Evolutionary conservation across 192 early-diverging fungal genomes (phyloP).

Genomic region (Mortierella hygrophila): DNA sequence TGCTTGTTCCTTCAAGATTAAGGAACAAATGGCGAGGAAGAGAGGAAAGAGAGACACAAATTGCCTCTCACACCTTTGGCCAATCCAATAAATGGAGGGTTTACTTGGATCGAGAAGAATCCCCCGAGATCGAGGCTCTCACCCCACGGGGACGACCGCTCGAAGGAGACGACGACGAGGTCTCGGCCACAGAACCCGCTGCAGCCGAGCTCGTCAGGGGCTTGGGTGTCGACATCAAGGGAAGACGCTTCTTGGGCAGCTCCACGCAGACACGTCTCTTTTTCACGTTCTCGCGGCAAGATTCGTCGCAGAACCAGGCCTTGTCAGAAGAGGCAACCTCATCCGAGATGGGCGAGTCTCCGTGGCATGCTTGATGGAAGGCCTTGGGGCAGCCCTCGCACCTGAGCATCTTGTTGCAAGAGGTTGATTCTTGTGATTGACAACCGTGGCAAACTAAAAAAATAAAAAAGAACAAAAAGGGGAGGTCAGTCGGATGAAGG

Average conservation of each 20-base stretch:
- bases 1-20: not conserved
- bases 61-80: not conserved
- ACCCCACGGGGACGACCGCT: conserved; percentile 29
- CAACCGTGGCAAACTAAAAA: conserved; percentile 75
- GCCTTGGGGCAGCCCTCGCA: conserved; percentile 90
- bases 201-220: conserved; percentile 18
- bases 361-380: conserved; percentile 81
- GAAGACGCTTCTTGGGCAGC: conserved; percentile 70
- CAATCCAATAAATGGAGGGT: not conserved
- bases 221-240: conserved; percentile 73
- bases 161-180: not conserved
- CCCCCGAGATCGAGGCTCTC: conserved; percentile 42
- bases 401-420: conserved; percentile 74
- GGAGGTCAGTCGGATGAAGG: not conserved
- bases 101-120: conserved; percentile 36
- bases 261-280: conserved; percentile 72
- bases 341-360: conserved; percentile 54
- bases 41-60: conserved; percentile 15
- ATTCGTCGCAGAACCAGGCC: conserved; percentile 73
- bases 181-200: conserved; percentile 45
- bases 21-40: not conserved
- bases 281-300: conserved; percentile 68
- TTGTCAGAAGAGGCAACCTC: conserved; percentile 61
- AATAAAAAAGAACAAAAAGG: not conserved
- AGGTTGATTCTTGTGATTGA: conserved; percentile 73